These are phyloP conservation scores for Fibroporia radiculosa DNA, from an alignment of 768 basidiomycete genomes.

Conservation along the genomic window DNA sequence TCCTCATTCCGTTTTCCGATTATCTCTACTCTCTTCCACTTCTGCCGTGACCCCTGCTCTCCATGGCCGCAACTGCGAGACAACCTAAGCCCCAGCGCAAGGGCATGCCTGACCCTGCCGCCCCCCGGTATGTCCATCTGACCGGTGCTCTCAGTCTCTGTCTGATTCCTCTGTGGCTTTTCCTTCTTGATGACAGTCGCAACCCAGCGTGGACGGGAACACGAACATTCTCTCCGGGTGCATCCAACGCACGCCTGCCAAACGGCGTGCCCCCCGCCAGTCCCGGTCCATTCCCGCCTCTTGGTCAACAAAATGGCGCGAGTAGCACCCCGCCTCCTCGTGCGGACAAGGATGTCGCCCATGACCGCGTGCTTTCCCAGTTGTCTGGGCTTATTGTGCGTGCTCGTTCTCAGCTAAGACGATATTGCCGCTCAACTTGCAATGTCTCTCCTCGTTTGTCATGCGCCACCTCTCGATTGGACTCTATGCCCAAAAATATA, in stretches of 20 bases:
- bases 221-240: conserved; percentile 57
- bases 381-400: conserved; percentile 67
- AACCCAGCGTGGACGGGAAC: conserved; percentile 58
- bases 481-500: conserved; percentile 18
- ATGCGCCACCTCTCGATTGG: conserved; percentile 2
- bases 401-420: conserved; percentile 19
- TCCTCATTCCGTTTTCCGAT: conserved; percentile 17
- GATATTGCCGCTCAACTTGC: too few species aligned
- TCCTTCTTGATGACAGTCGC: conserved; percentile 22
- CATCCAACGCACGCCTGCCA: conserved; percentile 33
- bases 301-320: conserved; percentile 43
- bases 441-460: too few species aligned
- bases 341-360: conserved; percentile 35
- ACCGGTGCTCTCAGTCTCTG: conserved; percentile 3
- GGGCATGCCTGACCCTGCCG: conserved; percentile 45
- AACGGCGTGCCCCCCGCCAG: conserved; percentile 28
- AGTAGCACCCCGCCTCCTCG: conserved; percentile 14
- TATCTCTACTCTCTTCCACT: conserved; percentile 10
- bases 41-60: conserved; percentile 3
- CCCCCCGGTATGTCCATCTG: conserved; percentile 39
- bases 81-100: conserved; percentile 59
- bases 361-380: conserved; percentile 55
- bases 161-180: conserved; percentile 2
- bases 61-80: conserved; percentile 60
- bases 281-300: conserved; percentile 20